Conservation (phyloP, 768 basidiomycete species). For the Leucosporidium yakuticum region DNA sequence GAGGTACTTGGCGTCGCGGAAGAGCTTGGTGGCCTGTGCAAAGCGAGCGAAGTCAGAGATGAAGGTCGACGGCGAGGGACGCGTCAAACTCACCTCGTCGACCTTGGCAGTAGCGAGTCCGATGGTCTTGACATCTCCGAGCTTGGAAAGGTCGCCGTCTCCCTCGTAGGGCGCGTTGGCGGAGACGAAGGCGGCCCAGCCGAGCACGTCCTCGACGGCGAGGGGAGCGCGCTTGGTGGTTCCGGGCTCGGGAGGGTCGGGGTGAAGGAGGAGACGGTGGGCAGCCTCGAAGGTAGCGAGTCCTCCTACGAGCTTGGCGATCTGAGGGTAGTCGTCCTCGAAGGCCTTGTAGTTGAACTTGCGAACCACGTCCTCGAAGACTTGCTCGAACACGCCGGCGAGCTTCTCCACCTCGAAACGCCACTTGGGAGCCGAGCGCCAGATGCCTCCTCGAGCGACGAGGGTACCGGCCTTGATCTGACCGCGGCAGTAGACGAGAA, state of each 20-base stretch:
- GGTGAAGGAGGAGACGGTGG: background rate
- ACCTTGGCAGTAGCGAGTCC: background rate
- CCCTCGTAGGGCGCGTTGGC: background rate
- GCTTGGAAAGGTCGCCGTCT: too few relatives aligned
- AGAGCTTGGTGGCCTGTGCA: background rate
- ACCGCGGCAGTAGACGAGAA: background rate
- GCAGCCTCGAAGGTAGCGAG: background rate
- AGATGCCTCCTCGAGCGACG: background rate
- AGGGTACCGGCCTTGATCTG: background rate
- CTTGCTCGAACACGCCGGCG: constrained; percentile 1
- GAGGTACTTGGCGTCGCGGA: background rate
- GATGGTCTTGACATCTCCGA: background rate
- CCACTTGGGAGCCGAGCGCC: background rate
- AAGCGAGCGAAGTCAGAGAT: background rate
- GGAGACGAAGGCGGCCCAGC: background rate
- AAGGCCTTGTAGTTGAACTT: background rate
- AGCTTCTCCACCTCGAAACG: background rate
- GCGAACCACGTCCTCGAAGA: background rate
- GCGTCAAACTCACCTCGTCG: background rate
- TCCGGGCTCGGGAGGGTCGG: background rate
- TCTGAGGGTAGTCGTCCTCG: constrained; percentile 3
- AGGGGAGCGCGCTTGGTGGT: background rate
- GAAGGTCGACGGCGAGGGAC: too few relatives aligned
- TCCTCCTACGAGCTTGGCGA: background rate
- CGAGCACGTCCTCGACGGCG: background rate